These are phyloP conservation scores for Chlorella variabilis DNA, from an alignment of 163 green algal species.

Conservation along the genomic window DNA sequence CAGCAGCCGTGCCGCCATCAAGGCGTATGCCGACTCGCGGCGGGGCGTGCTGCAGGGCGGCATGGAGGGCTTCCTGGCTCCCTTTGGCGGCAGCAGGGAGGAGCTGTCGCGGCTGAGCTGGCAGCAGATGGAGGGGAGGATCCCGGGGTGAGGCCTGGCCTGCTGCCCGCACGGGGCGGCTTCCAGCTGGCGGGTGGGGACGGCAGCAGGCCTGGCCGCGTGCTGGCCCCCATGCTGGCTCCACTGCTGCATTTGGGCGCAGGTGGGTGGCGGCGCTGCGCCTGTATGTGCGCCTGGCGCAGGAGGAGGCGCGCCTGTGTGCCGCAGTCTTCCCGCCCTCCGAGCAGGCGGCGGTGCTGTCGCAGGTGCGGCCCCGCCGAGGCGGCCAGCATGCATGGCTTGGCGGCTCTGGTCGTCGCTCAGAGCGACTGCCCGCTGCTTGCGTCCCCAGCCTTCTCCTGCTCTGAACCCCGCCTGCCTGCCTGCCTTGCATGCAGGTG, in stretches of 20 bases:
- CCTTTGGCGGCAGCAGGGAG: slow-evolving; percentile 17
- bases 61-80: slow-evolving; percentile 20
- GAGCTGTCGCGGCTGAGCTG: slow-evolving; percentile 38
- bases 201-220: no score
- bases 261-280: slow-evolving; percentile 52
- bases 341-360: slow-evolving; percentile 30
- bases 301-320: slow-evolving; percentile 30
- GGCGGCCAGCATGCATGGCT: not conserved
- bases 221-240: not conserved
- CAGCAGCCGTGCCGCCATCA: slow-evolving; percentile 22
- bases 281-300: slow-evolving; percentile 38
- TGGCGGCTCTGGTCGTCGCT: not conserved
- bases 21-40: slow-evolving; percentile 37
- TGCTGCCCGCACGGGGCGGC: not conserved
- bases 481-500: slow-evolving; percentile 23
- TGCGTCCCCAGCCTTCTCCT: no score
- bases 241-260: not conserved
- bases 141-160: slow-evolving; percentile 30
- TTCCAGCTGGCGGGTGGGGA: no score
- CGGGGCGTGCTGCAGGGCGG: slow-evolving; percentile 1
- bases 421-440: no score
- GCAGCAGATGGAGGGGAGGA: slow-evolving; percentile 35
- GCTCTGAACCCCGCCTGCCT: not conserved
- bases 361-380: slow-evolving; percentile 12
- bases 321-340: slow-evolving; percentile 31